Base-by-base conservation (phyloP, 257 asterid species). In the Scutellaria minor region DNA sequence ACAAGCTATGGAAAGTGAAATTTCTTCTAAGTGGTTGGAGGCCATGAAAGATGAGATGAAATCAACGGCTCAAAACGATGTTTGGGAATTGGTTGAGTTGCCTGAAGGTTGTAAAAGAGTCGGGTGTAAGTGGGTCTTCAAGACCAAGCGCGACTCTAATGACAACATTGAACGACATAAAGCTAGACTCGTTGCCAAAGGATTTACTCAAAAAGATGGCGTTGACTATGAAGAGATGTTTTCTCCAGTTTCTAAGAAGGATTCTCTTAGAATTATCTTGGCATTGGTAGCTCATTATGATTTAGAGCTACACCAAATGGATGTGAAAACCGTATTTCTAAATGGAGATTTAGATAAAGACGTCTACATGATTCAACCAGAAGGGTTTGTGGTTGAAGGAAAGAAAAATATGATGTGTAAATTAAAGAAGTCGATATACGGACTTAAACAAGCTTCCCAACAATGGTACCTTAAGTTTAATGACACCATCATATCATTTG, bases 261-360 rank as follows among this genome's bases (percentile, higher is more conserved):
- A 61, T 39, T 61, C 66, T 40, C 20, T 61, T 6, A 61, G 66
- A 61, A 40, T 61, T 61, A 12, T 59, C 14, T 5, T 59, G 46
- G 46, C 65, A 2, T 37, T 59, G 4, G 65, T 59, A 13, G 65
- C 66, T 61, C 66, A 64, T 64, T 64, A 64, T 22, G 41, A 64
- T 9, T 22, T 64, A 18, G 42, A 64, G 70, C 6, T 64, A 6
- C 66, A 61, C 41, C 51, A 61, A 61, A 61, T 57, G 63, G 63
- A 57, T 12, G 44, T 57, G 15, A 61, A 37, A 13, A 61, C 31
- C 1, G 22, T 14, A 5, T 31, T 58, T 35, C 45, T 31, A 4
- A 58, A 58, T 58, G 65, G 45, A 13, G 46, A 31, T 13, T n/a
- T 58, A 31, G 45, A 9, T 4, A 44, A 58, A 0, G 65, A 58